Base-by-base conservation (phyloP, 805 yeast genomes). In the Maudiozyma serrabonitensis region DNA sequence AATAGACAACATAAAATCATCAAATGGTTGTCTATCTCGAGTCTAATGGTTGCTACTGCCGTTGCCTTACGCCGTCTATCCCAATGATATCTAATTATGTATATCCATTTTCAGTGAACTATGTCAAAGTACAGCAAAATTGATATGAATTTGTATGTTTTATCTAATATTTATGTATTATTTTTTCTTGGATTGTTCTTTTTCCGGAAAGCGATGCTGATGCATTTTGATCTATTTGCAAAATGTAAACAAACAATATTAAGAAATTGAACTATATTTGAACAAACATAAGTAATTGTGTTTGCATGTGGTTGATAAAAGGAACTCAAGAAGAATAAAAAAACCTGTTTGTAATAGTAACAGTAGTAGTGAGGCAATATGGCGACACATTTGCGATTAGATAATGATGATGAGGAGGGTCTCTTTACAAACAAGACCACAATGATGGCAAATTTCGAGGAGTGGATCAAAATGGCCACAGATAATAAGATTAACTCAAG, bases 381-480 rank as follows among this genome's bases (percentile, higher is more conserved):
- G 52, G 28, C 46, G 5, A 46, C 49, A 9, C 49, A 34, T 15
- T 16, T 49, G 34, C 52, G 49, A 25, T 47, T 45, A 31, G 51
- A 51, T 25, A 45, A 44, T 13, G 58, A 53, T 41, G 60, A 57
- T 34, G 64, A 57, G 16, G 50, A 58, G 18, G 65, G 57, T 9
- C 44, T 60, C 12, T 57, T 64, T 45, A 63, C 69, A 3, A 69
- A 71, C 49, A 64, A 64, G 46, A 66, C 73, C 28, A 68, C 69
- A 1, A 69, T 72, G 69, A 60, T 69, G 66, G 79, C 76, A 15
- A 75, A 81, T 57, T 84, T 84, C 56, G 91, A 86, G 56, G 78
- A 78, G 63, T 86, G 95, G 93, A 82, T 86, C 70, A 80, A 81
- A 52, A 75, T 86, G 73, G 90, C 88, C 23, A 83, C 88, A 0